Evolutionary conservation across 305 asterid genomes (phyloP).

Genomic region (Withania somnifera): DNA sequence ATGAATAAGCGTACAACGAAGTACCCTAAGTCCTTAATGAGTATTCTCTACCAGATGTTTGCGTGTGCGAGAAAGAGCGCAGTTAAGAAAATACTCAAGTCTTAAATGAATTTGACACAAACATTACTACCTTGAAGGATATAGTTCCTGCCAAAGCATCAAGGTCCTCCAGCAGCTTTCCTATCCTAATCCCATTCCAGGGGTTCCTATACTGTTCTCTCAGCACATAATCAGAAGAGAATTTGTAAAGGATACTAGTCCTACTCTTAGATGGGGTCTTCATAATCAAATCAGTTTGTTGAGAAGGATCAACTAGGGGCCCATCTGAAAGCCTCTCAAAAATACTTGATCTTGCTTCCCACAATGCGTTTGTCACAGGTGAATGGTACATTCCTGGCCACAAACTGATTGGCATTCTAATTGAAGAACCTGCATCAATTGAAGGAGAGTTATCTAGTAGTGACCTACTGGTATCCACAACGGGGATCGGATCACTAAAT

Average conservation of each 20-base stretch:
- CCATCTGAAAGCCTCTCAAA: conserved; percentile 28
- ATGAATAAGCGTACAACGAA: background rate
- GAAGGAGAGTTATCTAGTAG: conserved; percentile 26
- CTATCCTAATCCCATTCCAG: conserved; percentile 78
- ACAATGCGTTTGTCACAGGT: conserved; percentile 80
- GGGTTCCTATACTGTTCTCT: conserved; percentile 88
- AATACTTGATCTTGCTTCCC: conserved; percentile 76
- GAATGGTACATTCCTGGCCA: conserved; percentile 93
- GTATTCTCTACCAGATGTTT: too few relatives aligned
- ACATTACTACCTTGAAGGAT: conserved; percentile 53
- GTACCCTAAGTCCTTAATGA: too few relatives aligned
- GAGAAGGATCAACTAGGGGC: conserved; percentile 15
- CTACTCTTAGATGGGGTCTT: conserved; percentile 57
- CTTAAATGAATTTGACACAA: background rate
- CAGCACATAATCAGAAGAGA: conserved; percentile 59
- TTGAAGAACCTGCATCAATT: conserved; percentile 75
- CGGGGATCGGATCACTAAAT: conserved; percentile 15
- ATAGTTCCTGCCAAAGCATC: conserved; percentile 96
- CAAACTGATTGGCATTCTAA: conserved; percentile 62
- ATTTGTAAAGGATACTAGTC: conserved; percentile 52
- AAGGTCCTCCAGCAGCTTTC: conserved; percentile 86
- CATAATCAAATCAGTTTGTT: conserved; percentile 26
- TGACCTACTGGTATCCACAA: conserved; percentile 16
- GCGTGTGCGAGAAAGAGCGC: too few relatives aligned
- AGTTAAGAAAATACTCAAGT: too few relatives aligned